Conservation (phyloP, 2,329 filamentous ascomycete genomes). For the Gaeumannomyces sp. region DNA sequence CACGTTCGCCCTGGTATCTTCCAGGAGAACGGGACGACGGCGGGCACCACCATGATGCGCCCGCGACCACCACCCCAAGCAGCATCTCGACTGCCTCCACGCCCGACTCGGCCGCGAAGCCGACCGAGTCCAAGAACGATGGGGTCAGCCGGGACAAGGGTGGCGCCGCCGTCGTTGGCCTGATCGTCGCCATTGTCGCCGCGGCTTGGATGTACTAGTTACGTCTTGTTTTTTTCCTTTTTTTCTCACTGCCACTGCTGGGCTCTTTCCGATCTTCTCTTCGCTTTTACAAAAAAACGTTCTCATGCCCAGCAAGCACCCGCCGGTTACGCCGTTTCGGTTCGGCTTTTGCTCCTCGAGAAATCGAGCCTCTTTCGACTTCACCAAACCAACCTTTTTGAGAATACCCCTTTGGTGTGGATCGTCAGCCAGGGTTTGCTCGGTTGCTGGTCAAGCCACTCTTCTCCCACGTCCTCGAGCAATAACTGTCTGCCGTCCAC, state of each 20-base stretch:
- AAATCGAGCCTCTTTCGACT: background rate
- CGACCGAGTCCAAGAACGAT: constrained; percentile 33
- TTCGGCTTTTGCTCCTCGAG: background rate
- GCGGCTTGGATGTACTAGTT: constrained; percentile 41
- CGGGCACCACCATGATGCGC: constrained; percentile 1
- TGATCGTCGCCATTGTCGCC: constrained; percentile 50
- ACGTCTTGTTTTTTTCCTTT: constrained; percentile 15
- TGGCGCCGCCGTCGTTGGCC: constrained; percentile 44
- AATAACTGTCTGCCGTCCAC: background rate
- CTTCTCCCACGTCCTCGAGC: background rate
- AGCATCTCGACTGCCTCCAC: constrained; percentile 15
- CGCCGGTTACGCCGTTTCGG: background rate
- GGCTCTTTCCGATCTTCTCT: constrained; percentile 3
- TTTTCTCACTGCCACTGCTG: constrained; percentile 10
- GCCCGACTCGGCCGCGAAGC: constrained; percentile 17
- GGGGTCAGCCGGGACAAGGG: constrained; percentile 38
- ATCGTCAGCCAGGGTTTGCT: background rate
- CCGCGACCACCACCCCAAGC: constrained; percentile 9
- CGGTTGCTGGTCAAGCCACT: background rate
- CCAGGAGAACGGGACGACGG: constrained; percentile 39
- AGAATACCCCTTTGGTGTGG: background rate
- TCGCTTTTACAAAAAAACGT: background rate
- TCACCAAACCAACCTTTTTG: background rate
- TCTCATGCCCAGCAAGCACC: background rate
- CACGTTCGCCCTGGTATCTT: constrained; percentile 42